A percentile compares a stretch with the other conserved stretches of the same genome.
phyloP scores from a whole-genome alignment of 352 stramenopile species.

The Blastocystis sp. region DNA sequence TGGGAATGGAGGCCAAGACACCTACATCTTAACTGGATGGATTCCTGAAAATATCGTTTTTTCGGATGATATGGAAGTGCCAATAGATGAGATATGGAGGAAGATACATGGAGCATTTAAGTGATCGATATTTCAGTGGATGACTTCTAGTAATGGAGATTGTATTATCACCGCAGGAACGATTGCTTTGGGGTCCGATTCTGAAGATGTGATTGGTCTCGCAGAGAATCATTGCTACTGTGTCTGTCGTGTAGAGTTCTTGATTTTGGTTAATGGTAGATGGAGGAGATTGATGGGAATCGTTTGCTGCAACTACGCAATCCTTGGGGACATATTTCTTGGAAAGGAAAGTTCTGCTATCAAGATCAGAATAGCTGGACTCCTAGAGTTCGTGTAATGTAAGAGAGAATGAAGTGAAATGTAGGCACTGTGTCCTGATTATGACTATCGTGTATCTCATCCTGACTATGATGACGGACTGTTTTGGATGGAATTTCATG shows the following conservation, averaged over 20 bases:
- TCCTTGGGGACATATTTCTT: slow-evolving; percentile 73
- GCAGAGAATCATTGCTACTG: slow-evolving; percentile 92
- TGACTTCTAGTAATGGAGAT: slow-evolving; percentile 72
- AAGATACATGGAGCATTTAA: slow-evolving; percentile 84
- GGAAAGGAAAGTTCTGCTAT: slow-evolving; percentile 76
- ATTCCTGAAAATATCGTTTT: slow-evolving; percentile 87
- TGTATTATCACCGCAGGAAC: slow-evolving; percentile 93
- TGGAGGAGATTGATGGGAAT: slow-evolving; percentile 65
- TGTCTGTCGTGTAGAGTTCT: slow-evolving; percentile 80
- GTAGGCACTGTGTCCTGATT: slow-evolving; percentile 62
- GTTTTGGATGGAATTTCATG: slow-evolving; percentile 90
- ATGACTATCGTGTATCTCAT: neutral
- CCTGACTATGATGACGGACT: slow-evolving; percentile 77
- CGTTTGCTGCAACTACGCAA: slow-evolving; percentile 88
- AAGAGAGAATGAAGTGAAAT: slow-evolving; percentile 67
- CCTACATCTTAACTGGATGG: slow-evolving; percentile 95
- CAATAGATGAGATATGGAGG: slow-evolving; percentile 74
- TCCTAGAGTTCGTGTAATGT: slow-evolving; percentile 66
- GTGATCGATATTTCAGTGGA: slow-evolving; percentile 65
- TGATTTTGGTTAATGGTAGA: slow-evolving; percentile 64
- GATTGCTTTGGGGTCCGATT: slow-evolving; percentile 70
- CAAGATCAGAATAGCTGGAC: slow-evolving; percentile 68
- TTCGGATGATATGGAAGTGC: slow-evolving; percentile 61
- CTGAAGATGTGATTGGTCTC: slow-evolving; percentile 79
- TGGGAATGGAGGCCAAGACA: slow-evolving; percentile 89